Evolutionary conservation across 257 asterid species (phyloP).

Genomic region (Fraxinus cuspidata): DNA sequence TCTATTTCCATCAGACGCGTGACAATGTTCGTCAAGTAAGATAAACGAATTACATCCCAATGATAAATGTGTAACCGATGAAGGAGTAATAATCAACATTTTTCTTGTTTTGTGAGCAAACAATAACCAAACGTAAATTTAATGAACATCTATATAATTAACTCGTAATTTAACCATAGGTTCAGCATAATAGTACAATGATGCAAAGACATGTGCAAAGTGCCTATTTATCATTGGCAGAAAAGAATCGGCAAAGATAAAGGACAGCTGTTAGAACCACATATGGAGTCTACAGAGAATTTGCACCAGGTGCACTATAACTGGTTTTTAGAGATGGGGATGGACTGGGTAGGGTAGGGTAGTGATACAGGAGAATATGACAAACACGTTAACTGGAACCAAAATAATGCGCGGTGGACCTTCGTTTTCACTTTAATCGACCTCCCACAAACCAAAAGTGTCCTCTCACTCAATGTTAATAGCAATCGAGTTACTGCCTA

Average conservation of each 20-base stretch:
- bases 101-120: too few relatives aligned
- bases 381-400: slow-evolving; percentile 33
- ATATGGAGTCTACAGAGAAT: neutral
- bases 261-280: neutral
- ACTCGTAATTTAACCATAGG: too few relatives aligned
- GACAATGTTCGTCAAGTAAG: too few relatives aligned
- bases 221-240: neutral
- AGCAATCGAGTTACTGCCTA: neutral
- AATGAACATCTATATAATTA: too few relatives aligned
- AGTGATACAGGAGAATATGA: slow-evolving; percentile 22
- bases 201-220: neutral
- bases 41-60: too few relatives aligned
- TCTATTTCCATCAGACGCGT: too few relatives aligned
- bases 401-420: slow-evolving; percentile 42
- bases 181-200: too few relatives aligned
- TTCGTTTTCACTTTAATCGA: slow-evolving; percentile 31
- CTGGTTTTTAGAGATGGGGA: slow-evolving; percentile 8
- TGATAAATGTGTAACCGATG: too few relatives aligned
- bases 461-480: neutral
- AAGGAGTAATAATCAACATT: too few relatives aligned
- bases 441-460: slow-evolving; percentile 7
- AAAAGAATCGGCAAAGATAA: neutral
- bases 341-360: neutral
- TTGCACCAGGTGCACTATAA: neutral
- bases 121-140: too few relatives aligned